phyloP scores from a whole-genome alignment of 2,329 filamentous ascomycete genomes.

The Eutypa lata region DNA sequence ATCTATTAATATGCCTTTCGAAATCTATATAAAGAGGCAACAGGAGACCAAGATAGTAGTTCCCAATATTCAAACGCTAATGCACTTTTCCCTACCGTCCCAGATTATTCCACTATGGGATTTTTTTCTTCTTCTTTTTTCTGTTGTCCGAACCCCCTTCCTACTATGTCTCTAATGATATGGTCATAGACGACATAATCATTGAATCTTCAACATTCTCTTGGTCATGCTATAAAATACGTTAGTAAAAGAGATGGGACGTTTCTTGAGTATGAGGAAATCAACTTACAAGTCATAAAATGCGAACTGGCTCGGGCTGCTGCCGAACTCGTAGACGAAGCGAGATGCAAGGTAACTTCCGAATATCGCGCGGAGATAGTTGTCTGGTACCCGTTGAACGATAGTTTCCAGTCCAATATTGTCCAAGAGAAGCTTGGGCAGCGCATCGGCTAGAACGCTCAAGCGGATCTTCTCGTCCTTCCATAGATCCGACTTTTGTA shows the following conservation, averaged over 20 bases:
- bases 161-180: no score
- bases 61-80: no score
- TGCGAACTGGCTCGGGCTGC: slow-evolving; percentile 89
- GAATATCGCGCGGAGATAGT: slow-evolving; percentile 92
- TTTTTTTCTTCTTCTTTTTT: slow-evolving; percentile 6
- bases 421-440: slow-evolving; percentile 78
- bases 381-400: slow-evolving; percentile 81
- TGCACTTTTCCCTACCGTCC: no score
- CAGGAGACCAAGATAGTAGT: no score
- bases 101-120: neutral
- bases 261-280: neutral
- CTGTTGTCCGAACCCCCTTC: no score
- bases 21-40: no score
- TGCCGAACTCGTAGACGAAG: slow-evolving; percentile 95
- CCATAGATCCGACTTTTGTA: slow-evolving; percentile 93
- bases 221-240: slow-evolving; percentile 56
- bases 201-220: slow-evolving; percentile 51
- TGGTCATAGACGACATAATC: slow-evolving; percentile 2
- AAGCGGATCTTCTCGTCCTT: slow-evolving; percentile 73
- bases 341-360: slow-evolving; percentile 92
- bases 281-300: slow-evolving; percentile 93
- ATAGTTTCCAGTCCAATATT: slow-evolving; percentile 92
- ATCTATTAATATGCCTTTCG: no score
- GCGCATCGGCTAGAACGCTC: slow-evolving; percentile 77
- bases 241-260: slow-evolving; percentile 26